Percentiles rank a stretch among this genome's conserved stretches.
These are phyloP conservation scores for Nicotiana sylvestris DNA, from an alignment of 257 asterid species.

Conservation along the genomic window DNA sequence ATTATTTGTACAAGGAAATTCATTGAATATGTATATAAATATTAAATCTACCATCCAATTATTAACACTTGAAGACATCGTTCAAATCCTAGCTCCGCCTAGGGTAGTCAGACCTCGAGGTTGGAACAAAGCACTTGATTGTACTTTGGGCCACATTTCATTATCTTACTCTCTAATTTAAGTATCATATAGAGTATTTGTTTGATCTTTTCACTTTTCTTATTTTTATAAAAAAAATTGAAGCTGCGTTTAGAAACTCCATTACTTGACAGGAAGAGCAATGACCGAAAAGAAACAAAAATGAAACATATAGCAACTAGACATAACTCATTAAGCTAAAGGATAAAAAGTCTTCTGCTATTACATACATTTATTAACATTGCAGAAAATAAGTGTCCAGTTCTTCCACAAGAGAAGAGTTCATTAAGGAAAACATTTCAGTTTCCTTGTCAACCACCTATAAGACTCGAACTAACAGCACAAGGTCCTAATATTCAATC, in stretches of 20 bases:
- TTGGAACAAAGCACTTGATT: no score
- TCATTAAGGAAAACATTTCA: not conserved
- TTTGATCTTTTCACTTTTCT: no score
- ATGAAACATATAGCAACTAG: not conserved
- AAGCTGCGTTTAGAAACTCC: not conserved
- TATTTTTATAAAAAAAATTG: no score
- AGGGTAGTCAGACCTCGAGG: no score
- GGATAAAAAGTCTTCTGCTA: not conserved
- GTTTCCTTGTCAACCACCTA: slow-evolving; percentile 1
- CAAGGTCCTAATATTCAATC: slow-evolving; percentile 37
- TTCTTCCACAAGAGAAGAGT: not conserved
- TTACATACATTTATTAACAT: not conserved
- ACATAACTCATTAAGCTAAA: not conserved
- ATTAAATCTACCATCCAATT: no score
- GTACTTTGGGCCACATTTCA: no score
- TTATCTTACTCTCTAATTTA: no score
- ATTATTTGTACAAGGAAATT: no score
- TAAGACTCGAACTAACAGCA: not conserved
- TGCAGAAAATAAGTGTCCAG: not conserved
- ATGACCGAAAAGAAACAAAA: not conserved
- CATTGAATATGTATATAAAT: no score
- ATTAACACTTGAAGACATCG: no score
- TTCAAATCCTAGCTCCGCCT: no score
- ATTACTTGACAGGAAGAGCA: not conserved
- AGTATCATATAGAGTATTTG: no score